Base-by-base conservation (phyloP, 2,329 filamentous ascomycete species). In the Trichoderma afroharzianum region DNA sequence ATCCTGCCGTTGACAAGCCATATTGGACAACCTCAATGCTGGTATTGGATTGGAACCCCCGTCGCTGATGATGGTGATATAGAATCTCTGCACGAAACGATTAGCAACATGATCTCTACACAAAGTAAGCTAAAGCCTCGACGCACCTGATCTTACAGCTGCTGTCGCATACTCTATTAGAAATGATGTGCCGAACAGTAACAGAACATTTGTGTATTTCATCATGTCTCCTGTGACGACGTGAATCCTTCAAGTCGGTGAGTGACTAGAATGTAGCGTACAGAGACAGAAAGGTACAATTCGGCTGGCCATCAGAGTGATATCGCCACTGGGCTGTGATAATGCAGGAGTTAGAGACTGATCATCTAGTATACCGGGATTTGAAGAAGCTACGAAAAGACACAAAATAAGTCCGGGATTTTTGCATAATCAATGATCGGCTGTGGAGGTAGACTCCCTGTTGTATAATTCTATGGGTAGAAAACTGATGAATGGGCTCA, bases 151-250 rank as follows among this genome's bases (percentile, higher is more conserved):
- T 61, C 62, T 71, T 11, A 36, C 39, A 28, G 58, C 55, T n/a
- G 74, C 75, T 39, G 69, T 72, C 26, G 63, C 59, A 11, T 70
- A 71, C 18, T 71, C 66, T 70, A 59, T 66, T 3, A 74, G n/a
- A 39, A 76, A 24, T 26, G 71, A 68, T 62, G 73, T 71, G 61
- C 69, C 68, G 12, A 76, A 69, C 69, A 76, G 63, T 71, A 76
- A 72, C 66, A 71, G 36, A 53, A 58, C 55, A 43, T 71, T 57
- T 21, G 55, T 59, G 50, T 72, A 21, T 70, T 72, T 76, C 76
- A 77, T 77, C 15, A 55, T 73, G 24, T 8, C 26, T 11, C 39
- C 39, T n/a, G 26, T 33, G 36, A 28, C 21, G 4, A 11, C 12
- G 8, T 11, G n/a, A 53, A 33, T 24, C 21, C 6, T 30, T 61